These are phyloP conservation scores for Comarum palustre DNA, from an alignment of 306 rosid genomes.

Conservation along the genomic window DNA sequence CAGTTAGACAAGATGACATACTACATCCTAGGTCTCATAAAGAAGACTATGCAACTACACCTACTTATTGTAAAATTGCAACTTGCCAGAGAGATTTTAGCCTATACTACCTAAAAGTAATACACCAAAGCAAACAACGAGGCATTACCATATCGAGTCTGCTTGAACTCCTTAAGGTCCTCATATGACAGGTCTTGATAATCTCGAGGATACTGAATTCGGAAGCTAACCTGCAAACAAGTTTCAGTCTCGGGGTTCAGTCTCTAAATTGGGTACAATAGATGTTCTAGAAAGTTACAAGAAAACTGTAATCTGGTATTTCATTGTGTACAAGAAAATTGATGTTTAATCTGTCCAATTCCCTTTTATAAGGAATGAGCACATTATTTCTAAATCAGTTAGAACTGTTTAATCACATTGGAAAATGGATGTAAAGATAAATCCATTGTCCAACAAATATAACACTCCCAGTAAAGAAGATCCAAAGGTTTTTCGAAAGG, in stretches of 20 bases:
- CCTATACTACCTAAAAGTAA: neutral
- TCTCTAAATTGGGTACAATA: slow-evolving; percentile 21
- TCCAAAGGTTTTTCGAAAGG: neutral
- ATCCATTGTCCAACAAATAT: neutral
- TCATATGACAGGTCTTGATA: slow-evolving; percentile 84
- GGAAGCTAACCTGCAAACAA: slow-evolving; percentile 75
- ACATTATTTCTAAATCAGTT: neutral
- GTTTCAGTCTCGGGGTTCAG: slow-evolving; percentile 21
- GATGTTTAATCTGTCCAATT: slow-evolving; percentile 4
- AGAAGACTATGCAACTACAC: slow-evolving; percentile 8
- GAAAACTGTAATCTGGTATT: slow-evolving; percentile 4
- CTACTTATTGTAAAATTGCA: neutral
- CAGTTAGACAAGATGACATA: slow-evolving; percentile 23
- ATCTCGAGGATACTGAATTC: slow-evolving; percentile 97
- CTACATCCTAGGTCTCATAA: slow-evolving; percentile 22
- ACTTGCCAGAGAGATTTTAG: neutral
- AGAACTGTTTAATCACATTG: neutral
- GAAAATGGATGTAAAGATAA: neutral
- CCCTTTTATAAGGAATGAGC: neutral
- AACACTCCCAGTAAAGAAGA: neutral
- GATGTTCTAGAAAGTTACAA: neutral
- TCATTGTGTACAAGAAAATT: too few relatives aligned
- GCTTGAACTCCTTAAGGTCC: slow-evolving; percentile 95
- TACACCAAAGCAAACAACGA: slow-evolving; percentile 20
- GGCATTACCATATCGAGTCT: slow-evolving; percentile 92